Evolutionary conservation across 257 asterid species (phyloP), one percentile per base, ranked within the genome.

Genomic region (Echites panduratus): DNA sequence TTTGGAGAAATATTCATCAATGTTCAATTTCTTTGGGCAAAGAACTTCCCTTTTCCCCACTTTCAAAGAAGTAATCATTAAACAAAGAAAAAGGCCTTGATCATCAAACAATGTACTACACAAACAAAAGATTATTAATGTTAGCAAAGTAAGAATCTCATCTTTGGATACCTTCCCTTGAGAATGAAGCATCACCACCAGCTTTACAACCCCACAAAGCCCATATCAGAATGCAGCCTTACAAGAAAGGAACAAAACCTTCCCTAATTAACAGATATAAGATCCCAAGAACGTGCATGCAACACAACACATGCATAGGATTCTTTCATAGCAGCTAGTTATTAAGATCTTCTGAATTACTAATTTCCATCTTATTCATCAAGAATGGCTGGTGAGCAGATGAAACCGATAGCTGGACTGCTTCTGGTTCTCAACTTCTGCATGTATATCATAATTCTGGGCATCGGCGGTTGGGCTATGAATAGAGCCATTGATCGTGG

Each of bases 341-440:
- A 47, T 24, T 38, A 68, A 57, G 14, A 67, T 43, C 35, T 53
- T 68, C 24, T 40, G 7, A 8, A 64, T 44, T 19, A 11, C 61
- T 2, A 62, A 59, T 20, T 26, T 56, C 54, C 73, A n/a, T n/a
- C n/a, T n/a, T n/a, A n/a, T n/a, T 70, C 19, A 61, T 24, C 59
- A 78, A 73, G 7, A 50, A 91, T 91, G 98, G 87, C 97, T 19
- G 84, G 79, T 38, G 85, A 53, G 43, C 85, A 74, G 78, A 77
- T 86, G 66, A 87, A 77, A 73, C 78, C 89, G 8, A 87, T 84
- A 2, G 97, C 98, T 6, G 85, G 87, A 29, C 73, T 88, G 32
- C 95, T 94, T 77, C 71, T 89, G 72, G 62, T 74, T 71, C 99
- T 94, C 76, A 91, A 94, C 82, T 94, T 94, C 75, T 89, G 97